Conservation (phyloP, 768 basidiomycete species). For the Agaricus blazei region DNA sequence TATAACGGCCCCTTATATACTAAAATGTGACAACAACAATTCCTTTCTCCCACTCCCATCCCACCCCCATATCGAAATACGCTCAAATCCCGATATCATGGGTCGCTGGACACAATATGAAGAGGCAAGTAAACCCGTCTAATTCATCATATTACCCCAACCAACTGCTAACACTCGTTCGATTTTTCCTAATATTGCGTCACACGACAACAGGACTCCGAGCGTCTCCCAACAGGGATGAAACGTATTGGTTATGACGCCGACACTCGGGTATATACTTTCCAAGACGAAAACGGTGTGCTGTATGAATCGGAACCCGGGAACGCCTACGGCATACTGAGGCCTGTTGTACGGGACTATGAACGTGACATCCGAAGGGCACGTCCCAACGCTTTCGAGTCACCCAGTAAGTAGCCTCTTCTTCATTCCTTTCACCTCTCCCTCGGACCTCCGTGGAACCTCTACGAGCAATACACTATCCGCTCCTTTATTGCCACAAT, state of each 20-base stretch:
- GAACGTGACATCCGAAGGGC: conserved; percentile 1
- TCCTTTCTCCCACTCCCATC: not conserved
- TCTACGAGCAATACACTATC: not conserved
- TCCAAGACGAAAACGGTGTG: conserved; percentile 38
- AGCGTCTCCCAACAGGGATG: conserved; percentile 44
- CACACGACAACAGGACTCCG: conserved; percentile 32
- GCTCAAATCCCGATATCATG: conserved; percentile 12
- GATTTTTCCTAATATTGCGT: not conserved
- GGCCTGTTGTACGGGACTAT: conserved; percentile 21
- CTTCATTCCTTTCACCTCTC: not conserved
- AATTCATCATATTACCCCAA: not conserved
- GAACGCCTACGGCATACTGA: conserved; percentile 39
- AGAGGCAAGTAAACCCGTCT: conserved; percentile 25
- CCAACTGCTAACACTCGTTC: no score
- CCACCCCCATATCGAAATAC: not conserved
- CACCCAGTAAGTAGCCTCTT: not conserved
- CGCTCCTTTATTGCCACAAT: no score
- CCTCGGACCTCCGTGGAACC: not conserved
- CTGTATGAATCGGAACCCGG: conserved; percentile 41
- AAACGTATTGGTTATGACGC: conserved; percentile 49
- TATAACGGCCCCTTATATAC: no score
- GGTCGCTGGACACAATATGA: conserved; percentile 44
- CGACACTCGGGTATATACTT: conserved; percentile 46
- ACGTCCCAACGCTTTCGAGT: conserved; percentile 1
- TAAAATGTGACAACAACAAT: no score